Evolutionary conservation across 75 land plant genomes (phyloP), one percentile per base, ranked within the genome.

Genomic region (Picea glauca): DNA sequence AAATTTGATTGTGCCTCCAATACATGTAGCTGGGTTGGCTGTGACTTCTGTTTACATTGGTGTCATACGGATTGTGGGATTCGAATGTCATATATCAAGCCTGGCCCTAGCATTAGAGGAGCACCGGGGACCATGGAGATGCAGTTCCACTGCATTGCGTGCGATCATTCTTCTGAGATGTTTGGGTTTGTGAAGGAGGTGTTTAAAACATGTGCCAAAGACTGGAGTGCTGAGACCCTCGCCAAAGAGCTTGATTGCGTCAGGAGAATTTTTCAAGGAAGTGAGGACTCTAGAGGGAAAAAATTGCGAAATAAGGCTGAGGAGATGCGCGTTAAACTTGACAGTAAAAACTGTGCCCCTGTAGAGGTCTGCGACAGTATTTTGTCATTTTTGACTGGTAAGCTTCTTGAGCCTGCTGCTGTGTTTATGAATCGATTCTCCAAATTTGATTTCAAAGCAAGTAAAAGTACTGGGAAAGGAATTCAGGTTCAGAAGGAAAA

Each of bases 141-240:
- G 99, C 95, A 92, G 76, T 97, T 95, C 77, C 90, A 87, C 65
- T 97, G 99, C 82, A 82, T 91, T 79, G 99, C 93, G 35, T 97
- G 99, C 84, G 93, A 79, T 33, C 98, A 94, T 85, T 86, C 93
- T 21, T 95, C 98, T 8, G 99, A 97, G 77, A 85, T 97, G 83
- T 95, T 93, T 84, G 99, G 99, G 21, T 97, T 97, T 81, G 98
- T 97, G 35, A 95, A 95, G 81, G 99, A 97, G 54, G 99, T 95
- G 5, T 97, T 97, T 79, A 31, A 78, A 21, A 76, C 73, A 18
- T 97, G 92, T 83, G 92, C 98, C 13, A 90, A 91, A 70, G 83
- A 82, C 18, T 97, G 99, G 99, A 91, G 80, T 66, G 54, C 76
- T 0, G 94, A 90, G n/a, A 89, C 87, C 3, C 73, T 97, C 72